Evolutionary conservation across 1,284 basidiomycete genomes (phyloP).

Genomic region (Polyporus tsugae): DNA sequence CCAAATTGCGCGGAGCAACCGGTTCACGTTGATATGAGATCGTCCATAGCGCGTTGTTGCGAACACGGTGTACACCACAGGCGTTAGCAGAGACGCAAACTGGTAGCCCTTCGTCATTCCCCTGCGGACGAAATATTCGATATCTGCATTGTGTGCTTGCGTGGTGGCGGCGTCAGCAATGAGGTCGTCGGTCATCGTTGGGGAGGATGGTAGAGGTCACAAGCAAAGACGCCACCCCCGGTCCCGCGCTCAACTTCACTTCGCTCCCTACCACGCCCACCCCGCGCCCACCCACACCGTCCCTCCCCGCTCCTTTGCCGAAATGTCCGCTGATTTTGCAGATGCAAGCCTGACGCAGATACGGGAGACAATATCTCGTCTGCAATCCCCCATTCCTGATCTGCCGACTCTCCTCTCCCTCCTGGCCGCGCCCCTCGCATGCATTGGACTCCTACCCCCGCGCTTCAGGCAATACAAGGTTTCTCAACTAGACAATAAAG

Average conservation of each 20-base stretch:
- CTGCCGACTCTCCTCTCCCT: conserved; percentile 59
- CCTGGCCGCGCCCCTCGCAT: conserved; percentile 64
- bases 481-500: conserved; percentile 43
- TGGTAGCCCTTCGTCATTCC: conserved; percentile 74
- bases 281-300: background rate
- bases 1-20: conserved; percentile 74
- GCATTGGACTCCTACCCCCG: conserved; percentile 65
- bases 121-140: conserved; percentile 65
- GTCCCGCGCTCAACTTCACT: conserved; percentile 1
- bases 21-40: conserved; percentile 61
- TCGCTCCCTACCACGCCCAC: conserved; percentile 15
- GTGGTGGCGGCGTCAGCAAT: conserved; percentile 32
- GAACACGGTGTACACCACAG: conserved; percentile 63
- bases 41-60: conserved; percentile 62
- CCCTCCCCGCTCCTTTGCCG: background rate
- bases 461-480: conserved; percentile 52
- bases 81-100: conserved; percentile 63
- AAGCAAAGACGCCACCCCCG: conserved; percentile 8
- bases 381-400: conserved; percentile 62
- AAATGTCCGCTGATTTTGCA: conserved; percentile 39
- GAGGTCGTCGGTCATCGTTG: conserved; percentile 38
- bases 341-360: conserved; percentile 45
- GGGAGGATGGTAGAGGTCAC: conserved; percentile 12
- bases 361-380: conserved; percentile 55
- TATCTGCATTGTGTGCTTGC: conserved; percentile 45